Conservation (phyloP, 163 green algal species). For the Smithsoniella earleae region DNA sequence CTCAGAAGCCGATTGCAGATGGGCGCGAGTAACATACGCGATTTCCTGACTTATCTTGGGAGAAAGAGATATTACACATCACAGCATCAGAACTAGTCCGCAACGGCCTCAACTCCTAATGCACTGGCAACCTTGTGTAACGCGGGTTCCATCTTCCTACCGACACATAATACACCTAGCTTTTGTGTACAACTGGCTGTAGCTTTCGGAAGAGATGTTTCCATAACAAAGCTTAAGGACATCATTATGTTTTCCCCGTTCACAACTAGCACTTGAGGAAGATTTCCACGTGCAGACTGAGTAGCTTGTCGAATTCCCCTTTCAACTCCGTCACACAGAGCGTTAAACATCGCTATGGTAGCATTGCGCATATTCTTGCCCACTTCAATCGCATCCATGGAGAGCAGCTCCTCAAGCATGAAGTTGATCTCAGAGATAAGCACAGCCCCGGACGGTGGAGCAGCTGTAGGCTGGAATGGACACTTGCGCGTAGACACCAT, state of each 20-base stretch:
- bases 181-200: slow-evolving; percentile 21
- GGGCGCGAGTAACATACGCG: too few species aligned
- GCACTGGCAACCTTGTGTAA: slow-evolving; percentile 12
- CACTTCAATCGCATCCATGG: slow-evolving; percentile 29
- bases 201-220: slow-evolving; percentile 18
- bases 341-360: slow-evolving; percentile 19
- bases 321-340: slow-evolving; percentile 20
- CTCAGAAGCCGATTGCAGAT: too few species aligned
- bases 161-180: slow-evolving; percentile 24
- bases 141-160: slow-evolving; percentile 18
- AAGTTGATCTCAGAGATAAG: slow-evolving; percentile 1
- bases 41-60: too few species aligned
- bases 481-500: slow-evolving; percentile 13
- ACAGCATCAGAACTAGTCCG: too few species aligned
- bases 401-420: slow-evolving; percentile 4
- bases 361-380: slow-evolving; percentile 17
- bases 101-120: slow-evolving; percentile 17
- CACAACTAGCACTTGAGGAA: slow-evolving; percentile 12
- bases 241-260: slow-evolving; percentile 29
- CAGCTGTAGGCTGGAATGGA: neutral
- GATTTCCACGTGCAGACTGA: neutral
- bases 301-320: slow-evolving; percentile 6
- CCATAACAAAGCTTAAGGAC: slow-evolving; percentile 26
- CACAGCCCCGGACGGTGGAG: neutral
- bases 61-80: too few species aligned